Percentiles rank a stretch among this genome's conserved stretches.
Evolutionary conservation across 805 yeast species (phyloP).

Genomic region (Wickerhamomyces silvicola): DNA sequence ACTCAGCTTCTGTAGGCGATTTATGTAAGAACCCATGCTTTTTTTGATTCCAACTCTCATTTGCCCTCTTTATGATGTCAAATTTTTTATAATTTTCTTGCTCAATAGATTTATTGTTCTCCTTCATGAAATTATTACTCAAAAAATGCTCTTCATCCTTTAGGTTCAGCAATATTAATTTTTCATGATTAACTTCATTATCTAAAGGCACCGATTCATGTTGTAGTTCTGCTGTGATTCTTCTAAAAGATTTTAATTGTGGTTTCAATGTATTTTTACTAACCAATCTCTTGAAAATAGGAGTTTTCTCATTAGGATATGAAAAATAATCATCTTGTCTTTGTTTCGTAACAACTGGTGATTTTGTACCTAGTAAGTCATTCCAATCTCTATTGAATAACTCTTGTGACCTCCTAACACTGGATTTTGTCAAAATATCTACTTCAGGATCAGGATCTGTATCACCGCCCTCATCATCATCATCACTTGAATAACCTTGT

Average conservation of each 20-base stretch:
- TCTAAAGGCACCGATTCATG: constrained; percentile 20
- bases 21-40: constrained; percentile 7
- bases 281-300: constrained; percentile 22
- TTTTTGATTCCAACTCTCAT: constrained; percentile 23
- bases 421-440: constrained; percentile 6
- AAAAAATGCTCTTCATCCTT: constrained; percentile 16
- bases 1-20: constrained; percentile 1
- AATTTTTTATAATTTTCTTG: constrained; percentile 12
- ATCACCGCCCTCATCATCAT: constrained; percentile 13
- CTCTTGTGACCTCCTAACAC: constrained; percentile 9
- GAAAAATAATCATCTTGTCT: constrained; percentile 8
- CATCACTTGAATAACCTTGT: too few relatives aligned
- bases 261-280: constrained; percentile 19
- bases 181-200: constrained; percentile 23
- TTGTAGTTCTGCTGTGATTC: constrained; percentile 19
- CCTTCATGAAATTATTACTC: constrained; percentile 2
- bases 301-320: constrained; percentile 15
- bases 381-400: constrained; percentile 9
- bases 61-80: constrained; percentile 23
- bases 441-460: constrained; percentile 10
- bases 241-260: constrained; percentile 20
- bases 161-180: constrained; percentile 18
- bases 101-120: constrained; percentile 2
- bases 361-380: constrained; percentile 6
- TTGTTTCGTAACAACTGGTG: constrained; percentile 6